phyloP scores from a whole-genome alignment of 129 eudicot genomes.

The Erigeron canadensis region DNA sequence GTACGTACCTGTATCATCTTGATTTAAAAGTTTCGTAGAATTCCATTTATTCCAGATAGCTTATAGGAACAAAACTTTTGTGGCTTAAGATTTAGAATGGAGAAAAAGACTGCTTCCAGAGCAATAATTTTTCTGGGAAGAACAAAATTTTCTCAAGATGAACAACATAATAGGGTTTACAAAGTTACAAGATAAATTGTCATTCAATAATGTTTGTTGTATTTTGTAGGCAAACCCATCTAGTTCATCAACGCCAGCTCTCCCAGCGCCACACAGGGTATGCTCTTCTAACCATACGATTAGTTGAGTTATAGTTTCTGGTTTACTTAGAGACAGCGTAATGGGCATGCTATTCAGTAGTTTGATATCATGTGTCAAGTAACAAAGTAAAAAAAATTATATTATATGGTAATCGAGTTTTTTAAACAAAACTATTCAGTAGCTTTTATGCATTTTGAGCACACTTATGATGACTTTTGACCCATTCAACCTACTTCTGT shows the following conservation, averaged over 20 bases:
- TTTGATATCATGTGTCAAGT: too few relatives aligned
- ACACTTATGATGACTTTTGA: too few relatives aligned
- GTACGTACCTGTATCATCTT: conserved; percentile 15
- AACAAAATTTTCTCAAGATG: background rate
- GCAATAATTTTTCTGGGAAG: too few relatives aligned
- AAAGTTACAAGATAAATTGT: background rate
- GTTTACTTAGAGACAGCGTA: background rate
- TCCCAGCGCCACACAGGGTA: conserved; percentile 54
- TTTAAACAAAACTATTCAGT: too few relatives aligned
- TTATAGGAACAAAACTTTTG: background rate
- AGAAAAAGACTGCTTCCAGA: background rate
- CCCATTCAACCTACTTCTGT: too few relatives aligned
- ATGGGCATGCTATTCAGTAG: too few relatives aligned
- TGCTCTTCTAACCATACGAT: background rate
- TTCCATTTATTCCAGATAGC: too few relatives aligned
- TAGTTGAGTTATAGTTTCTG: too few relatives aligned
- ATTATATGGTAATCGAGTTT: too few relatives aligned
- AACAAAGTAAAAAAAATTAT: too few relatives aligned
- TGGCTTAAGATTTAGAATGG: background rate
- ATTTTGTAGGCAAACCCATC: conserved; percentile 50
- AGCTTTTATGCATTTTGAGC: too few relatives aligned
- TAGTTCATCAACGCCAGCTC: conserved; percentile 57
- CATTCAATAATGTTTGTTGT: background rate
- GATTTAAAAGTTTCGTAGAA: background rate
- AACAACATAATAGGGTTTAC: background rate